phyloP scores from a whole-genome alignment of 306 rosid genomes.

The Inga oerstediana region DNA sequence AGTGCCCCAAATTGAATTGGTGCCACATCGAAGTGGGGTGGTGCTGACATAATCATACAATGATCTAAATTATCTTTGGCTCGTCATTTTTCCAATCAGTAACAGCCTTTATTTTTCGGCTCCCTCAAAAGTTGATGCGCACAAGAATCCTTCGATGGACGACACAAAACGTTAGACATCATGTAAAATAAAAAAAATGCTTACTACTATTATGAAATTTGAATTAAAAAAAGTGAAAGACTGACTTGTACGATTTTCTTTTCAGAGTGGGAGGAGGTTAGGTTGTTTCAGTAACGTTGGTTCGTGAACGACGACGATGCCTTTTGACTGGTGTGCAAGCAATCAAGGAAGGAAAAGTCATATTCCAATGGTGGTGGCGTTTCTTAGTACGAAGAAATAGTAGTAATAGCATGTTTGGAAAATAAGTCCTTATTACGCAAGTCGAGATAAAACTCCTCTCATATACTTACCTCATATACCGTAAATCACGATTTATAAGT shows the following conservation, averaged over 20 bases:
- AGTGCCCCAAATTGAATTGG: neutral
- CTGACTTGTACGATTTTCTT: neutral
- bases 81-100: neutral
- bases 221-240: neutral
- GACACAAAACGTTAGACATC: neutral
- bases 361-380: constrained; percentile 20
- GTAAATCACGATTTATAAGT: too few species aligned
- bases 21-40: neutral
- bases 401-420: too few species aligned
- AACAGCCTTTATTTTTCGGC: neutral
- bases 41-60: constrained; percentile 22
- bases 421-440: too few species aligned
- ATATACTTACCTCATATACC: too few species aligned
- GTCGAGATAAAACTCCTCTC: too few species aligned
- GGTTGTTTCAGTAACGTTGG: neutral
- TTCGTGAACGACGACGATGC: neutral
- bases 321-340: constrained; percentile 6
- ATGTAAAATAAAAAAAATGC: neutral
- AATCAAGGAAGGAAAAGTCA: neutral
- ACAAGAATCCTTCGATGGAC: neutral
- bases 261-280: neutral
- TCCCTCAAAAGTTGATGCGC: neutral
- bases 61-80: neutral
- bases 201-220: neutral
- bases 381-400: neutral